phyloP scores from a whole-genome alignment of 208 protist genomes.

The Trypanosoma grayi region DNA sequence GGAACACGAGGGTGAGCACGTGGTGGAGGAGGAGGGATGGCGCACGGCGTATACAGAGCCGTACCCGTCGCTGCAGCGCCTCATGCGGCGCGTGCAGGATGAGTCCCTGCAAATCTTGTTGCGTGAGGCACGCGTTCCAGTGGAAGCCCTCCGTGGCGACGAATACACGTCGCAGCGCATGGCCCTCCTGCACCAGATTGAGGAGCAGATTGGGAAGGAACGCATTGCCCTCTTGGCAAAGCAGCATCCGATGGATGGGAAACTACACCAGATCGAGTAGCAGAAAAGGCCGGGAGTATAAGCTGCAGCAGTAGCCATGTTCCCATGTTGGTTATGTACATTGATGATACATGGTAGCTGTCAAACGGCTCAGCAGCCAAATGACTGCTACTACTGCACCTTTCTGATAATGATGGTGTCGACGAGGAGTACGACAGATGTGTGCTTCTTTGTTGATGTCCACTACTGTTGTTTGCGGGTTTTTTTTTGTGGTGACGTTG shows the following conservation, averaged over 20 bases:
- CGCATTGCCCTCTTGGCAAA: constrained; percentile 14
- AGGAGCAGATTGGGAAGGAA: constrained; percentile 24
- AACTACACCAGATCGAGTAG: constrained; percentile 15
- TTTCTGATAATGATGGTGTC: no score
- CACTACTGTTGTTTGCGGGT: no score
- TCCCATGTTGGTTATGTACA: neutral
- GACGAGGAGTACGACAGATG: no score
- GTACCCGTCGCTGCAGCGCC: constrained; percentile 12
- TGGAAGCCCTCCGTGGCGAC: constrained; percentile 3
- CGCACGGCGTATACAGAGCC: constrained; percentile 15
- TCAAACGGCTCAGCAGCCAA: no score
- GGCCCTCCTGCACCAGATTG: constrained; percentile 28
- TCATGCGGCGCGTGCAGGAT: constrained; percentile 31
- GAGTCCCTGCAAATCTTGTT: constrained; percentile 14
- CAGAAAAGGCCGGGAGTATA: no score
- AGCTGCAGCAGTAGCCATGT: neutral
- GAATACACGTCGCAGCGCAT: constrained; percentile 32
- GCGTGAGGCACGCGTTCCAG: constrained; percentile 8
- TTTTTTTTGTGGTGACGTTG: neutral
- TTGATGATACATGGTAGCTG: no score
- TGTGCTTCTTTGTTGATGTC: no score
- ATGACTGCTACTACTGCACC: no score
- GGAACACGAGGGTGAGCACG: neutral
- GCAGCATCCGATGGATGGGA: constrained; percentile 25
- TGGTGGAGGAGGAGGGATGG: constrained; percentile 17